Conservation (phyloP, 768 basidiomycete species). For the Pilatotrama ljubarskyi region DNA sequence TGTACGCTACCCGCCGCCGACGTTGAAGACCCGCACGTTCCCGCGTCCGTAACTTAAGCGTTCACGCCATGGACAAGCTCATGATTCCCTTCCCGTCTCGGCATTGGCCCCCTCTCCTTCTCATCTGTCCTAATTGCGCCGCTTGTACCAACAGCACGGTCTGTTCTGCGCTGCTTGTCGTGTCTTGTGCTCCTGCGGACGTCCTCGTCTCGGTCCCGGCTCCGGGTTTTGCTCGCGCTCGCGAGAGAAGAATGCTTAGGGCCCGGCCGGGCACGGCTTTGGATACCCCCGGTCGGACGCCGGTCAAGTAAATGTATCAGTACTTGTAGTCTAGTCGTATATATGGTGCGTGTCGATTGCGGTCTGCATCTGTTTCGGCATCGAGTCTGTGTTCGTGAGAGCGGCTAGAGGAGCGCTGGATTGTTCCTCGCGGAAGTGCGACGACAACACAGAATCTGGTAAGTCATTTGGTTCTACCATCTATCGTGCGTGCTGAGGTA, state of each 20-base stretch:
- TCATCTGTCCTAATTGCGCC: not conserved
- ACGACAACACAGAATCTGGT: no score
- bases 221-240: not conserved
- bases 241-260: not conserved
- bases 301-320: constrained; percentile 19
- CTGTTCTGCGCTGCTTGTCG: constrained; percentile 3
- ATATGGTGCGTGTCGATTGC: constrained; percentile 8
- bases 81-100: not conserved
- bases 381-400: not conserved
- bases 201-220: not conserved
- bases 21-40: not conserved
- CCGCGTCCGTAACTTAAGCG: constrained; percentile 5
- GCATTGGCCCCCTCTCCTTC: not conserved
- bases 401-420: not conserved
- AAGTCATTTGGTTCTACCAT: no score
- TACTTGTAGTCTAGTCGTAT: constrained; percentile 26
- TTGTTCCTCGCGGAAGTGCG: no score
- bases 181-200: constrained; percentile 4
- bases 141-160: constrained; percentile 20
- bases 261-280: constrained; percentile 14
- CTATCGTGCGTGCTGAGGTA: no score
- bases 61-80: not conserved
- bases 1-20: constrained; percentile 12
- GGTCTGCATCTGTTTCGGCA: not conserved
- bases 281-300: constrained; percentile 16